Percentiles rank a stretch among this genome's conserved stretches.
Evolutionary conservation across 2,329 filamentous ascomycete species (phyloP).

Genomic region (Talaromyces sp.): DNA sequence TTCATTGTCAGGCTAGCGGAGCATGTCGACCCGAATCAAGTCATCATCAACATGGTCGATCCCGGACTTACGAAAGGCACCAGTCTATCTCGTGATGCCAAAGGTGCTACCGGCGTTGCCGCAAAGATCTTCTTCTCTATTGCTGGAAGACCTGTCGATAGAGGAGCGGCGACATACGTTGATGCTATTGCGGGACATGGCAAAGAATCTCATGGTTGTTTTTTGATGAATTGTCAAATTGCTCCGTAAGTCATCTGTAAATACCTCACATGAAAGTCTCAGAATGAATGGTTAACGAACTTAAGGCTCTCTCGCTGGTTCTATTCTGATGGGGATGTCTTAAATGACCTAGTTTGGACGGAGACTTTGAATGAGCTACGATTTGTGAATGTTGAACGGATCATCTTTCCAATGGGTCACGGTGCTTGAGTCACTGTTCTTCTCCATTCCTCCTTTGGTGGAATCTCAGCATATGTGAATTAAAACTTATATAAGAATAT

Average conservation of each 20-base stretch:
- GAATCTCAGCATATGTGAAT: too few species aligned
- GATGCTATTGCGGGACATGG: not conserved
- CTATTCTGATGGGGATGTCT: not conserved
- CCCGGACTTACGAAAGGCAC: not conserved
- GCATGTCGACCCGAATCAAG: not conserved
- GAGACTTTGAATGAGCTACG: not conserved
- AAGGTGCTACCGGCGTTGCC: not conserved
- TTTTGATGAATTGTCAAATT: not conserved
- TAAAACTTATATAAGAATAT: too few species aligned
- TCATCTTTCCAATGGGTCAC: not conserved
- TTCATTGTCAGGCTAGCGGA: not conserved
- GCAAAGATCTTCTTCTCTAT: not conserved
- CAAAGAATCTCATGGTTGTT: not conserved
- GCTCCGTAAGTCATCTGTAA: not conserved
- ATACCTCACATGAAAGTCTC: not conserved
- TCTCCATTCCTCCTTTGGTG: not conserved
- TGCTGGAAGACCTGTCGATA: not conserved
- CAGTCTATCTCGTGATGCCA: not conserved
- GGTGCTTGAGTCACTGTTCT: not conserved
- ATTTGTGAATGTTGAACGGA: not conserved
- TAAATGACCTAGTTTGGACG: not conserved
- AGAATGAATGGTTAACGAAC: not conserved
- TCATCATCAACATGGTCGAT: not conserved
- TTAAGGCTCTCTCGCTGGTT: not conserved
- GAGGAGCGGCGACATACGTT: not conserved